Percentiles rank a stretch among this genome's conserved stretches.
Evolutionary conservation across 164 flowering plant genomes (phyloP).

Genomic region (Stephania japonica): DNA sequence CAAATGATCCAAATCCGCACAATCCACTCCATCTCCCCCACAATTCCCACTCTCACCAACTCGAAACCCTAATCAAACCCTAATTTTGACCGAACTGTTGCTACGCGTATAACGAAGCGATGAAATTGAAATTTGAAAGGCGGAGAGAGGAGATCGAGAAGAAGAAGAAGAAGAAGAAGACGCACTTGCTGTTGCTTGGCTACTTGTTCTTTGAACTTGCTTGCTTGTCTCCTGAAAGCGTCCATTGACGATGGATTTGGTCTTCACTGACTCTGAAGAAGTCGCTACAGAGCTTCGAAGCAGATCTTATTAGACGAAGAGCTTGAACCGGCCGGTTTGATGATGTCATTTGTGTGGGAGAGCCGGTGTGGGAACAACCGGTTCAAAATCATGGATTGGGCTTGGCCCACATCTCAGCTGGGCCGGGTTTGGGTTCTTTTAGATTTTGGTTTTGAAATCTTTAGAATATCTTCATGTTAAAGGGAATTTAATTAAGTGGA

Average conservation of each 20-base stretch:
- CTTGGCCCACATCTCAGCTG: too few relatives aligned
- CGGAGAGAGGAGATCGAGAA: not conserved
- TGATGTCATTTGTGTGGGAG: too few relatives aligned
- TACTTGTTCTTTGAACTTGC: constrained; percentile 75
- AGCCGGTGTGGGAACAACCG: too few relatives aligned
- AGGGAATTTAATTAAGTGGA: too few relatives aligned
- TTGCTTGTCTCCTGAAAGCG: constrained; percentile 75
- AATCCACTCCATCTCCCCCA: not conserved
- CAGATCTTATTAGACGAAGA: too few relatives aligned
- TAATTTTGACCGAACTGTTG: not conserved
- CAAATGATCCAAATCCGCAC: not conserved
- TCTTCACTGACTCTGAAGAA: too few relatives aligned
- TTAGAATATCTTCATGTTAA: too few relatives aligned
- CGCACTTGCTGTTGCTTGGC: constrained; percentile 79
- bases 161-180: not conserved
- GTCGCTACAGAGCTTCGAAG: too few relatives aligned
- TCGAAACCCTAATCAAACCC: not conserved
- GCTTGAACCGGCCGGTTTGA: too few relatives aligned
- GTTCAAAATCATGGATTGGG: too few relatives aligned
- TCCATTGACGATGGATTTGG: constrained; percentile 34
- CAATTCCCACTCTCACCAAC: not conserved
- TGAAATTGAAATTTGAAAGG: not conserved
- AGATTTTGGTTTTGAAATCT: too few relatives aligned
- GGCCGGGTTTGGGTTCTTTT: too few relatives aligned
- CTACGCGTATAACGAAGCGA: not conserved